A percentile compares a stretch with the other conserved stretches of the same genome.
phyloP scores from a whole-genome alignment of 2,329 filamentous ascomycete genomes.

The Cytospora leucostoma region DNA sequence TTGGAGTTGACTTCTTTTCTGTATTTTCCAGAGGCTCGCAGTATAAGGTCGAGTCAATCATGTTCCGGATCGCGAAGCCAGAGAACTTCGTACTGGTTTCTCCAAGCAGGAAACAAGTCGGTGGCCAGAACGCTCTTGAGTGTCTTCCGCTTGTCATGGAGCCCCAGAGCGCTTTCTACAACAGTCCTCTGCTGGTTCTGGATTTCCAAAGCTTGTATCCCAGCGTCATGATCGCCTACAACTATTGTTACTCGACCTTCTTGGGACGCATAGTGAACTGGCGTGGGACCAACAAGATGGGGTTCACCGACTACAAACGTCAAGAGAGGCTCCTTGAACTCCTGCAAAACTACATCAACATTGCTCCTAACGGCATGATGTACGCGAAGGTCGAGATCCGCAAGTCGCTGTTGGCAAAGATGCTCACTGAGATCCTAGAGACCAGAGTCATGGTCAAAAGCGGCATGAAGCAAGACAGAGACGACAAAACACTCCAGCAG shows the following conservation, averaged over 20 bases:
- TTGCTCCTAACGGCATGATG: constrained; percentile 96
- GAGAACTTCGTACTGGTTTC: constrained; percentile 92
- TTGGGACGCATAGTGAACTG: constrained; percentile 82
- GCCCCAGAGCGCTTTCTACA: constrained; percentile 92
- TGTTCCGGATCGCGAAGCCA: constrained; percentile 97
- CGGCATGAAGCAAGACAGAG: constrained; percentile 91
- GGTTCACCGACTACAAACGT: constrained; percentile 83
- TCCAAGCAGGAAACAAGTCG: constrained; percentile 88
- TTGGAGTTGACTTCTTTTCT: constrained; percentile 95
- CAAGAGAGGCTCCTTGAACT: constrained; percentile 74
- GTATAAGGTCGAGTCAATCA: constrained; percentile 97
- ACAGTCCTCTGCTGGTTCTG: constrained; percentile 81
- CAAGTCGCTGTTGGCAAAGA: constrained; percentile 90
- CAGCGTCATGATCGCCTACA: constrained; percentile 98
- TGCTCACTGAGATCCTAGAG: constrained; percentile 93
- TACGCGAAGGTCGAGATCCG: constrained; percentile 83
- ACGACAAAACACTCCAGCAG: constrained; percentile 81
- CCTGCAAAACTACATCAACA: constrained; percentile 82
- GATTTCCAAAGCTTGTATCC: constrained; percentile 97
- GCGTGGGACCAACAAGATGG: constrained; percentile 94
- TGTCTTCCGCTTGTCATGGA: constrained; percentile 97
- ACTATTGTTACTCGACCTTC: constrained; percentile 98
- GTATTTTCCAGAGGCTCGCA: constrained; percentile 94
- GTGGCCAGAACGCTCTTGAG: constrained; percentile 89
- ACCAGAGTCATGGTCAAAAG: constrained; percentile 97